Conservation (phyloP, 352 stramenopile genomes). For the Aphanomyces euteiches region DNA sequence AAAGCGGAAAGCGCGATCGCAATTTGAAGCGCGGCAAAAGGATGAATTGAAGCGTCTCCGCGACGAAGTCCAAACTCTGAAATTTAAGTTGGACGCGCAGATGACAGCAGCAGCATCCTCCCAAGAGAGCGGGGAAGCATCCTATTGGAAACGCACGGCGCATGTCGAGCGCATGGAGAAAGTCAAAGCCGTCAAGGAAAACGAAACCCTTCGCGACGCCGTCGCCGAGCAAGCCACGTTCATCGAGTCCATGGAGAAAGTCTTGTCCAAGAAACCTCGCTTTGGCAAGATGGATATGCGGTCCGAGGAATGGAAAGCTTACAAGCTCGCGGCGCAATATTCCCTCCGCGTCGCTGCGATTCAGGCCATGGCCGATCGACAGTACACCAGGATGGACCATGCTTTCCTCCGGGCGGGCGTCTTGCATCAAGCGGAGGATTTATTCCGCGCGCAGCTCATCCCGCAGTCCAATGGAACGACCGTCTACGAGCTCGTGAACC, state of each 20-base stretch:
- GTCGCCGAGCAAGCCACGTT: slow-evolving; percentile 4
- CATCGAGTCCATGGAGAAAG: slow-evolving; percentile 3
- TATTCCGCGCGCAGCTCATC: background rate
- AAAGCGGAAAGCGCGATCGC: too few species aligned
- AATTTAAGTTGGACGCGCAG: too few species aligned
- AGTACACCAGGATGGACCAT: background rate
- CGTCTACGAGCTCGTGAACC: slow-evolving; percentile 1
- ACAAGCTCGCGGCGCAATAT: background rate
- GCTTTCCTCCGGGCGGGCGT: background rate
- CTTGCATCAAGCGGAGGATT: background rate
- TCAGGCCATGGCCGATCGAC: slow-evolving; percentile 9
- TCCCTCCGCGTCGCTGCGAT: slow-evolving; percentile 8
- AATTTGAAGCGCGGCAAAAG: too few species aligned
- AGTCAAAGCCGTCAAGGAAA: background rate
- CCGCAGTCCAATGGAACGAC: background rate
- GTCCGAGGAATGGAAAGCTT: background rate
- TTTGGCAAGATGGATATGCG: background rate
- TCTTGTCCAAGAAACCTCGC: slow-evolving; percentile 11
- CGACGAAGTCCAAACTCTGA: too few species aligned
- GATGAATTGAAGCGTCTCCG: too few species aligned
- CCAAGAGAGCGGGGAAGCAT: too few species aligned
- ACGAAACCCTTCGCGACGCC: slow-evolving; percentile 5
- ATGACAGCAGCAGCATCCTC: too few species aligned
- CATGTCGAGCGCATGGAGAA: background rate
- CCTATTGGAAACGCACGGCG: background rate